Percentiles rank a stretch among this genome's conserved stretches.
phyloP scores from a whole-genome alignment of 805 yeast genomes.

The Kodamaea laetipori region DNA sequence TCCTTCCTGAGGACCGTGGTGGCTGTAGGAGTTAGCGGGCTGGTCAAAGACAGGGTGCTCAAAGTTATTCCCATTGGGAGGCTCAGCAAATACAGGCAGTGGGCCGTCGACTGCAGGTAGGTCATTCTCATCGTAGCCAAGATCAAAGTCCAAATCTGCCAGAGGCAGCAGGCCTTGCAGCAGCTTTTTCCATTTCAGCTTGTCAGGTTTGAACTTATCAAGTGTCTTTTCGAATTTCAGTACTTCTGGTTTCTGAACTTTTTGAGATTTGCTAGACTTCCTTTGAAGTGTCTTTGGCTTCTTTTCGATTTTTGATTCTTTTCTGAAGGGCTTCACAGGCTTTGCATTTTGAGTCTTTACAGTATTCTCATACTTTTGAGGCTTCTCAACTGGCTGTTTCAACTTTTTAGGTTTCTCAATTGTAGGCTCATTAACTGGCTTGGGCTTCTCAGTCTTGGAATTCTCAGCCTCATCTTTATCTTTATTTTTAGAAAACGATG shows the following conservation, averaged over 20 bases:
- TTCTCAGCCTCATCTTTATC: neutral
- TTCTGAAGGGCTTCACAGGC: too few species aligned
- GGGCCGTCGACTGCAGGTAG: neutral
- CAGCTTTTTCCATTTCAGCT: neutral
- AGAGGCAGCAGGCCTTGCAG: constrained; percentile 2
- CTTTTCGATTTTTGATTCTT: neutral
- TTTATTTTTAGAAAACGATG: constrained; percentile 2
- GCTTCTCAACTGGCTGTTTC: too few species aligned
- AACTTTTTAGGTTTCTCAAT: too few species aligned
- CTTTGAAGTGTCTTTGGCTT: neutral
- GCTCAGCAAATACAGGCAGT: neutral
- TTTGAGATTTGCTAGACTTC: too few species aligned
- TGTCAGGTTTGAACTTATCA: too few species aligned
- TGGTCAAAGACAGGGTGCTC: neutral
- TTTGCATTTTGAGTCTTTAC: too few species aligned
- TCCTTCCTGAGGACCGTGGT: neutral
- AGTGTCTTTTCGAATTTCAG: too few species aligned
- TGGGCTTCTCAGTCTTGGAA: neutral
- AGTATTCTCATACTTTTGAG: too few species aligned
- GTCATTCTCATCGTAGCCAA: neutral
- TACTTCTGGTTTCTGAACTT: too few species aligned
- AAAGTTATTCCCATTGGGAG: too few species aligned
- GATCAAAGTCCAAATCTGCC: constrained; percentile 1
- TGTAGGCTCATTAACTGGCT: neutral
- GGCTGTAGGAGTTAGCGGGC: too few species aligned